Evolutionary conservation across 129 eudicot genomes (phyloP).

Genomic region (Flaveria linearis): DNA sequence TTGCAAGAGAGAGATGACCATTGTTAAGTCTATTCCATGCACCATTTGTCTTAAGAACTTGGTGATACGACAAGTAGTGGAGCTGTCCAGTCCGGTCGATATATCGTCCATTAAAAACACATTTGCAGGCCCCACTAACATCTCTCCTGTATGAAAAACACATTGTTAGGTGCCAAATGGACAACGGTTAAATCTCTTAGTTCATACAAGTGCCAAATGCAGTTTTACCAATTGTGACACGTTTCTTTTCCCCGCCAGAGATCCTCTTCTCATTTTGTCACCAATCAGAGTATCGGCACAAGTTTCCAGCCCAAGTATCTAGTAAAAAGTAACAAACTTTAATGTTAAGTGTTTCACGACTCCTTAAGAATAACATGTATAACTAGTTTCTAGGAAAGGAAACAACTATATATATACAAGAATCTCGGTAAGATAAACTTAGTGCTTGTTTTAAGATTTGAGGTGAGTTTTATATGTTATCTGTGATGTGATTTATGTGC

Average conservation of each 20-base stretch:
- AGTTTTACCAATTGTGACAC: conserved; percentile 49
- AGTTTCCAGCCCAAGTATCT: conserved; percentile 56
- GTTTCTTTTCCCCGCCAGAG: conserved; percentile 64
- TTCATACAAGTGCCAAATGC: too few relatives aligned
- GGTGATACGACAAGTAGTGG: conserved; percentile 53
- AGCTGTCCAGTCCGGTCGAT: conserved; percentile 63
- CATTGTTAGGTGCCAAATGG: too few relatives aligned
- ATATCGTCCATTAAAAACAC: conserved; percentile 65
- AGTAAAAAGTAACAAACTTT: not conserved
- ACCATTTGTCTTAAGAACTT: conserved; percentile 49
- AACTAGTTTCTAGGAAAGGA: too few relatives aligned
- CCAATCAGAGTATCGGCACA: conserved; percentile 63
- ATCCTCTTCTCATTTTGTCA: conserved; percentile 63
- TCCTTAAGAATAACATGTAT: too few relatives aligned
- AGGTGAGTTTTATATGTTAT: too few relatives aligned
- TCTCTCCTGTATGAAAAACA: conserved; percentile 44
- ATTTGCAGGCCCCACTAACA: conserved; percentile 64
- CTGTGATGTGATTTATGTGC: too few relatives aligned
- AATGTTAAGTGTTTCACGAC: too few relatives aligned
- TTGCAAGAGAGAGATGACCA: conserved; percentile 56
- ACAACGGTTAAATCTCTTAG: too few relatives aligned
- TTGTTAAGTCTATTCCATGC: conserved; percentile 53
- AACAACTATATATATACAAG: too few relatives aligned
- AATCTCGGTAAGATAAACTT: too few relatives aligned
- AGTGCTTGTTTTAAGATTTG: too few relatives aligned